Evolutionary conservation across 371 early-diverging fungal genomes (phyloP).

Genomic region (Ordospora pajunii): DNA sequence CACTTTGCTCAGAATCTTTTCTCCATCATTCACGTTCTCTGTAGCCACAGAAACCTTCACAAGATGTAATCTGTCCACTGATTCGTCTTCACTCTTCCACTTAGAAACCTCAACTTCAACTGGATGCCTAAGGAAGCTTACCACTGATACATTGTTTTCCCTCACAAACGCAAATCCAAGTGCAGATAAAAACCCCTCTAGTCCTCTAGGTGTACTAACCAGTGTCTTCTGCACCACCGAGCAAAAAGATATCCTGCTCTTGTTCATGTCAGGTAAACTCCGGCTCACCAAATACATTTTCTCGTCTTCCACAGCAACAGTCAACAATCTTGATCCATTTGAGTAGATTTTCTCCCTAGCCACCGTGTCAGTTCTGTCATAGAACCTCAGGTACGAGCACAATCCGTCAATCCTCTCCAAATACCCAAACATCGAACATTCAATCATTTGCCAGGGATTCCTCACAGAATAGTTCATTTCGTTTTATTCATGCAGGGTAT

Average conservation of each 20-base stretch:
- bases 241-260: not conserved
- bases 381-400: not conserved
- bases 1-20: not conserved
- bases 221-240: not conserved
- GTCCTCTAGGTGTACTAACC: not conserved
- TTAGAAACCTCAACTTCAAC: not conserved
- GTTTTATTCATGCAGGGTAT: not conserved
- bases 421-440: constrained; percentile 1
- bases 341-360: not conserved
- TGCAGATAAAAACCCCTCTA: not conserved
- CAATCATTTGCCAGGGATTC: not conserved
- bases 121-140: not conserved
- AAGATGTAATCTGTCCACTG: not conserved
- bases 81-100: not conserved
- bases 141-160: not conserved
- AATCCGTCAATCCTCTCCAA: not conserved
- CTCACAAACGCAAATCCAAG: not conserved
- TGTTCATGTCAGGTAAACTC: not conserved
- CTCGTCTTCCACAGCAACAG: not conserved
- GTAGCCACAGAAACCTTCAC: not conserved
- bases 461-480: not conserved
- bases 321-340: not conserved
- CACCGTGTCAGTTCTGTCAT: not conserved
- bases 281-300: not conserved
- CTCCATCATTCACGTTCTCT: not conserved